Percentiles rank a stretch among this genome's conserved stretches.
phyloP scores from a whole-genome alignment of 2,329 filamentous ascomycete genomes.

The Xylariaceae sp. region DNA sequence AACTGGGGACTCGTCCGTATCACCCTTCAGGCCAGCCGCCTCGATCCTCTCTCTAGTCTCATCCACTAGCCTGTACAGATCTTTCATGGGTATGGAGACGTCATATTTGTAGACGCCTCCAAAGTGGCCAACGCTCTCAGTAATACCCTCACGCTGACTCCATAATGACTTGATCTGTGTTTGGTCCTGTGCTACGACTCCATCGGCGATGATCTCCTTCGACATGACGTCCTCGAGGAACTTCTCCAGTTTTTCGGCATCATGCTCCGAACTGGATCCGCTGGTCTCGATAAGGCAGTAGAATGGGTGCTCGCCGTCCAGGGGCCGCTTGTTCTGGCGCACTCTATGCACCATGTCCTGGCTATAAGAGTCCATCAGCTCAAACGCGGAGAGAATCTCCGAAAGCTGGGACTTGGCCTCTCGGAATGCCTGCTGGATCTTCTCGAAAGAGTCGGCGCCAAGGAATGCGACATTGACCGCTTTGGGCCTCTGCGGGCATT shows the following conservation, averaged over 20 bases:
- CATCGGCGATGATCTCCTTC: slow-evolving; percentile 84
- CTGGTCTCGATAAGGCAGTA: slow-evolving; percentile 98
- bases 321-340: slow-evolving; percentile 77
- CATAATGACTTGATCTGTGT: slow-evolving; percentile 87
- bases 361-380: slow-evolving; percentile 89
- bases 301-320: slow-evolving; percentile 87
- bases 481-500: slow-evolving; percentile 85
- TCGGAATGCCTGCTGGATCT: slow-evolving; percentile 83
- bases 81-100: slow-evolving; percentile 86
- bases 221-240: slow-evolving; percentile 94
- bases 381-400: slow-evolving; percentile 96
- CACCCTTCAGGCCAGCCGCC: slow-evolving; percentile 77
- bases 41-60: slow-evolving; percentile 78
- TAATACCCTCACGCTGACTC: slow-evolving; percentile 92
- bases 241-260: slow-evolving; percentile 85
- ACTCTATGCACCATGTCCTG: slow-evolving; percentile 79
- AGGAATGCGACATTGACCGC: slow-evolving; percentile 96
- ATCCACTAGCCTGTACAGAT: slow-evolving; percentile 89
- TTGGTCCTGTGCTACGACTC: slow-evolving; percentile 90
- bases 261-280: slow-evolving; percentile 92
- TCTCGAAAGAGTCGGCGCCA: slow-evolving; percentile 86
- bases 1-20: slow-evolving; percentile 77
- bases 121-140: slow-evolving; percentile 86
- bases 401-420: slow-evolving; percentile 90
- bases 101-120: slow-evolving; percentile 99